These are phyloP conservation scores for Alectoria sarmentosa DNA, from an alignment of 495 filamentous ascomycete species.

Conservation along the genomic window DNA sequence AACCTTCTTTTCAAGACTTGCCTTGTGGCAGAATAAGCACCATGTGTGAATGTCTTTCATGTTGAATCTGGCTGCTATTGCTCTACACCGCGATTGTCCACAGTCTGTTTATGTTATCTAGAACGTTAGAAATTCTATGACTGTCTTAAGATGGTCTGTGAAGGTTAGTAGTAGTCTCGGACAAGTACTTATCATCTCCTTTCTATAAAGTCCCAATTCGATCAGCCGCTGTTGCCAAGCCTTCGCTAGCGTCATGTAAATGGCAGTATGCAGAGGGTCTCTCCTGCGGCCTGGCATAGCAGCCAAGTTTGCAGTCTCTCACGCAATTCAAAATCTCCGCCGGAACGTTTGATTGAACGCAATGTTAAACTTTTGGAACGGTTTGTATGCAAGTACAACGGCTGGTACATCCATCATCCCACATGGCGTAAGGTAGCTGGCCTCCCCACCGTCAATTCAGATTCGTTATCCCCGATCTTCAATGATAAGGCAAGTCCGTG, in stretches of 20 bases:
- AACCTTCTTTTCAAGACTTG: not conserved
- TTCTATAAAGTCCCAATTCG: not conserved
- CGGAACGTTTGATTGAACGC: not conserved
- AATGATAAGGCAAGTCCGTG: too few species aligned
- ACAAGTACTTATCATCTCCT: not conserved
- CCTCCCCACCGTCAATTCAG: not conserved
- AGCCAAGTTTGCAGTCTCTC: not conserved
- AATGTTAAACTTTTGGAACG: not conserved
- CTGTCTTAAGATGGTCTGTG: not conserved
- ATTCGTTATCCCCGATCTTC: not conserved
- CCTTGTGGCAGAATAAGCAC: not conserved
- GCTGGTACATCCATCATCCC: not conserved
- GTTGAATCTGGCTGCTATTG: not conserved
- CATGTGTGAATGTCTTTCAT: not conserved
- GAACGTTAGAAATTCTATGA: not conserved
- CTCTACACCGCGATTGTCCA: not conserved
- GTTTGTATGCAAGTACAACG: not conserved
- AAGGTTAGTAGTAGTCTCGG: too few species aligned
- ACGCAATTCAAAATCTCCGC: not conserved
- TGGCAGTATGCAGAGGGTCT: not conserved
- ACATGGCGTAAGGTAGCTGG: not conserved
- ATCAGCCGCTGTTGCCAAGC: not conserved
- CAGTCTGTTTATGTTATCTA: not conserved
- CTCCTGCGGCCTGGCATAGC: not conserved
- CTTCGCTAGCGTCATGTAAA: not conserved